These are phyloP conservation scores for Hypericum androsaemum DNA, from an alignment of 345 rosid genomes.

Conservation along the genomic window DNA sequence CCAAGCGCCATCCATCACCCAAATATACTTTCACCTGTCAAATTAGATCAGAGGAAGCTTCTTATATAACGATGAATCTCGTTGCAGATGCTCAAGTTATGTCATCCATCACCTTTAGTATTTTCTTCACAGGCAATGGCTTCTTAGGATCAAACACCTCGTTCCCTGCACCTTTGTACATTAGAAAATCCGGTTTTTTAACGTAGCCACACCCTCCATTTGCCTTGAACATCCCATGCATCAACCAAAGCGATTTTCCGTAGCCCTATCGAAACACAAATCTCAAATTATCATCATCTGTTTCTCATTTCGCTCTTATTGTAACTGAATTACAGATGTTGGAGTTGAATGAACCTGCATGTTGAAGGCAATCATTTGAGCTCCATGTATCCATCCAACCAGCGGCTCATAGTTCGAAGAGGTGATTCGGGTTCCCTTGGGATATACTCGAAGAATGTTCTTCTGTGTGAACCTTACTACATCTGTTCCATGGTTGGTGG, in stretches of 20 bases:
- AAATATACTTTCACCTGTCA: constrained; percentile 16
- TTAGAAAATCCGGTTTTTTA: constrained; percentile 19
- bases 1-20: constrained; percentile 25
- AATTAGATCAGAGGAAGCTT: background rate
- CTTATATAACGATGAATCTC: no score
- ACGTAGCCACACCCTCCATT: constrained; percentile 26
- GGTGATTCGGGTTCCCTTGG: constrained; percentile 66
- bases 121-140: constrained; percentile 6
- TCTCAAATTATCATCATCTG: no score
- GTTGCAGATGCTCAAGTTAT: background rate
- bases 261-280: constrained; percentile 11
- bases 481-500: constrained; percentile 37
- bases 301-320: no score
- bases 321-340: background rate
- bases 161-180: constrained; percentile 1
- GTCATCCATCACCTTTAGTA: constrained; percentile 7
- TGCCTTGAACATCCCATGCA: constrained; percentile 25
- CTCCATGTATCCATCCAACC: constrained; percentile 73
- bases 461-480: constrained; percentile 68
- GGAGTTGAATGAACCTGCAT: constrained; percentile 52
- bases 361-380: constrained; percentile 85
- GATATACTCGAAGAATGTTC: constrained; percentile 74
- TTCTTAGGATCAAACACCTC: constrained; percentile 8
- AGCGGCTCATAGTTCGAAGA: constrained; percentile 71
- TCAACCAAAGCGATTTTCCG: constrained; percentile 19